Percentiles rank a stretch among this genome's conserved stretches.
These are phyloP conservation scores for Areca catechu DNA, from an alignment of 176 grass and related monocot genomes.

Conservation along the genomic window DNA sequence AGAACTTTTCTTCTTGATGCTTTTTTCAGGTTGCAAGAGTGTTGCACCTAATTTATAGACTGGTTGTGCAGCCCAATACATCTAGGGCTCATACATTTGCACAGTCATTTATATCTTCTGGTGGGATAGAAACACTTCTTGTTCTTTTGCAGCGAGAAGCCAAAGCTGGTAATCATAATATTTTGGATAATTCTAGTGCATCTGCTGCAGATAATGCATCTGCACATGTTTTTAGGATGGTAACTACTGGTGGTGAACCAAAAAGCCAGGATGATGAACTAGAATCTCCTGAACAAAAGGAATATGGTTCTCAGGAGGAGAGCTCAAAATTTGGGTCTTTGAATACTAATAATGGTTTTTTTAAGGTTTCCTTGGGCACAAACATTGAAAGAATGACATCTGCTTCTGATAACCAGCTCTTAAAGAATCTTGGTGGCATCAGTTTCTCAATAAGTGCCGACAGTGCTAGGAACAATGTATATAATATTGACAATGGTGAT, in stretches of 20 bases:
- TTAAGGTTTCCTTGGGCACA: constrained; percentile 15
- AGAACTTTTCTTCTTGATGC: constrained; percentile 1
- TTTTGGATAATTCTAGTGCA: constrained; percentile 43
- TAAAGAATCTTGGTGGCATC: constrained; percentile 77
- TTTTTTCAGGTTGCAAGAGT: constrained; percentile 89
- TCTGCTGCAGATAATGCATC: constrained; percentile 20
- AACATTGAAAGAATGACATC: constrained; percentile 42
- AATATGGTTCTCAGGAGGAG: constrained; percentile 28
- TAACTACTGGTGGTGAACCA: constrained; percentile 24
- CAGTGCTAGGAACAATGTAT: constrained; percentile 77
- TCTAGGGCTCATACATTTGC: constrained; percentile 81
- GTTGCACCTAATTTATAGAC: constrained; percentile 88
- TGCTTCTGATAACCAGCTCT: constrained; percentile 43
- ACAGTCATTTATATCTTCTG: constrained; percentile 71
- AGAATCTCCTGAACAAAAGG: constrained; percentile 34
- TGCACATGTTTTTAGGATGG: constrained; percentile 21
- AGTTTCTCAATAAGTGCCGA: constrained; percentile 80
- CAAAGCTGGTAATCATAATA: constrained; percentile 63
- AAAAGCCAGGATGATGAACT: constrained; percentile 30
- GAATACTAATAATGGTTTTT: constrained; percentile 19
- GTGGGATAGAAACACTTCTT: constrained; percentile 85
- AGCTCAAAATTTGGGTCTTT: constrained; percentile 23
- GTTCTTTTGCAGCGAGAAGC: constrained; percentile 85
- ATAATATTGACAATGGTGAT: constrained; percentile 92
- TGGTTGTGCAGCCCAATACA: constrained; percentile 85